These are phyloP conservation scores for Blastocystis sp. DNA, from an alignment of 352 stramenopile species.

Conservation along the genomic window DNA sequence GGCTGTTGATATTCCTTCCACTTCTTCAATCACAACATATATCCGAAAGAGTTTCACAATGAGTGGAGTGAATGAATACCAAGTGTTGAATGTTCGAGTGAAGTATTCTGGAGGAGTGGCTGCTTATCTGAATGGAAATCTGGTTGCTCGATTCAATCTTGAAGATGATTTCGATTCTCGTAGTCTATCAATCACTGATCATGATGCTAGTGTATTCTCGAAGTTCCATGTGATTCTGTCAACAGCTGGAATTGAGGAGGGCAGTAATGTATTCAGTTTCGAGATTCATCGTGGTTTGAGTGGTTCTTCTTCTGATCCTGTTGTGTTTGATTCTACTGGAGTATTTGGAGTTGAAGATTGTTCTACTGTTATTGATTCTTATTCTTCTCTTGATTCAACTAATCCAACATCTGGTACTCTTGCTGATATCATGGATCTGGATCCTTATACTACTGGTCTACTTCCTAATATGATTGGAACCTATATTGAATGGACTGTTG, in stretches of 20 bases:
- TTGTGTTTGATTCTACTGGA: constrained; percentile 28
- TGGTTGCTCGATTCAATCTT: constrained; percentile 25
- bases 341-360: constrained; percentile 38
- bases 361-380: constrained; percentile 11
- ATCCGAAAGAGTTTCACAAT: constrained; percentile 30
- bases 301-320: background rate
- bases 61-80: background rate
- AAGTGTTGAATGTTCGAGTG: constrained; percentile 21
- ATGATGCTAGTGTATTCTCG: constrained; percentile 25
- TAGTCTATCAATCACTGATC: background rate
- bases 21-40: background rate
- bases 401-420: background rate
- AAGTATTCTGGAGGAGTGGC: constrained; percentile 48
- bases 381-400: background rate
- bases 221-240: constrained; percentile 50
- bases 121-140: constrained; percentile 53
- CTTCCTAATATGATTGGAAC: background rate
- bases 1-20: background rate
- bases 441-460: background rate
- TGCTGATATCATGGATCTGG: constrained; percentile 11
- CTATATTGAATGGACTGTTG: constrained; percentile 4
- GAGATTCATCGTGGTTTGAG: background rate
- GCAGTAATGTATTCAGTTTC: constrained; percentile 44
- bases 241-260: background rate
- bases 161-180: background rate